These are phyloP conservation scores for Zygosaccharomyces bailii DNA, from an alignment of 805 yeast species.

Conservation along the genomic window DNA sequence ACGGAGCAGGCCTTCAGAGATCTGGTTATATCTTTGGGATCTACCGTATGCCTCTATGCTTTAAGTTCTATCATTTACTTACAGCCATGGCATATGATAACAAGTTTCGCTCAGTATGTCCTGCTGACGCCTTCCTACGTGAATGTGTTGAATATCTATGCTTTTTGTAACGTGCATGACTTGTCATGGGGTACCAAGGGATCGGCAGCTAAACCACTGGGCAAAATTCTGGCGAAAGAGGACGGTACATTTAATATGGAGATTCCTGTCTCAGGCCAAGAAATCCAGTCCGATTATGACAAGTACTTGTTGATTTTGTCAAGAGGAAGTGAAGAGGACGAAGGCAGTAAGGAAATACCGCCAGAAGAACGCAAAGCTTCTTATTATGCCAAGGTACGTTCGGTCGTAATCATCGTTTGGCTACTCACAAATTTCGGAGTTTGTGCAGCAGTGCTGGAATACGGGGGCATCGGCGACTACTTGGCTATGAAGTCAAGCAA, in stretches of 20 bases:
- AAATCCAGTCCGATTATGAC: slow-evolving; percentile 71
- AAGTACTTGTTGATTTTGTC: slow-evolving; percentile 56
- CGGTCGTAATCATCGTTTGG: slow-evolving; percentile 88
- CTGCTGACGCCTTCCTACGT: slow-evolving; percentile 84
- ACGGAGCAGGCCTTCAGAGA: slow-evolving; percentile 76
- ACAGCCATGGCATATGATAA: slow-evolving; percentile 91
- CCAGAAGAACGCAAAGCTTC: slow-evolving; percentile 61
- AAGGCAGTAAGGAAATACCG: slow-evolving; percentile 34
- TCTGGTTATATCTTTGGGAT: slow-evolving; percentile 75
- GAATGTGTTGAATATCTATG: slow-evolving; percentile 88
- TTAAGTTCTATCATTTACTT: slow-evolving; percentile 75
- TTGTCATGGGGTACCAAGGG: slow-evolving; percentile 98
- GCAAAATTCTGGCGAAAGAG: slow-evolving; percentile 70
- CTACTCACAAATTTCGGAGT: slow-evolving; percentile 79
- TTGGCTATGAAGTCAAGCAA: slow-evolving; percentile 23
- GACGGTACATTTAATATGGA: slow-evolving; percentile 66
- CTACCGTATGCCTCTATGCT: slow-evolving; percentile 80
- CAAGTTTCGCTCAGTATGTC: slow-evolving; percentile 80
- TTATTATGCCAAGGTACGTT: slow-evolving; percentile 87
- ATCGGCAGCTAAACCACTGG: slow-evolving; percentile 69
- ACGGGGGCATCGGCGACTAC: slow-evolving; percentile 67
- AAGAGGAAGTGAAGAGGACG: slow-evolving; percentile 40
- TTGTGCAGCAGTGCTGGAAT: slow-evolving; percentile 76
- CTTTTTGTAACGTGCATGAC: slow-evolving; percentile 94
- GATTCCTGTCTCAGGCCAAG: slow-evolving; percentile 71